Base-by-base conservation (phyloP, 73 alveolate species). In the Vitrella brassicaformis region DNA sequence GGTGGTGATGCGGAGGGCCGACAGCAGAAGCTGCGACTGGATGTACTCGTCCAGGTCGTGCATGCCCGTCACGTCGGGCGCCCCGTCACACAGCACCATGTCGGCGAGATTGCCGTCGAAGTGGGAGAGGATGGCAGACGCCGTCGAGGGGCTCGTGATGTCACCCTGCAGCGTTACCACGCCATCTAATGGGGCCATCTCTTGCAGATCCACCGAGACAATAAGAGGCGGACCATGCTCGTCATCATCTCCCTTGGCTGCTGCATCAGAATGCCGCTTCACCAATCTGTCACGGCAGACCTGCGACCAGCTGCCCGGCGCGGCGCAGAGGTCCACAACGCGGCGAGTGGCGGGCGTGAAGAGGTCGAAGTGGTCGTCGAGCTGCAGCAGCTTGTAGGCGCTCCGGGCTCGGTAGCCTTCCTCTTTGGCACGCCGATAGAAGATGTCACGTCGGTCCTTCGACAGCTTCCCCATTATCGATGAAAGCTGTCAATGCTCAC, bases 301-400 rank as follows among this genome's bases (percentile, higher is more conserved):
- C 84, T 94, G 90, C 0, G 96, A 85, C 99, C 99, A 94, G 78
- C 96, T 85, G 8, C 99, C 99, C 10, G 99, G 99, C 0, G 99
- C 99, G 1, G 97, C 98, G 75, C 99, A 94, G 72, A 94, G 74
- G 83, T 94, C 99, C 47, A 94, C 94, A 39, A 91, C n/a, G n/a
- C n/a, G n/a, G n/a, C n/a, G n/a, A n/a, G n/a, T n/a, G n/a, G n/a
- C n/a, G n/a, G n/a, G n/a, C n/a, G 76, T 84, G 80, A 94, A 89
- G 31, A 94, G 88, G 66, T 86, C 78, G 73, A 92, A 92, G 70
- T 88, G 92, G 47, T 92, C 93, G 75, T 94, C 98, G 9, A 92
- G 87, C 84, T 94, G 88, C 46, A 92, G 86, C 70, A 94, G 87
- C 76, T 94, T 94, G 81, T 92, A 94, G 0, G 97, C 98, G 28